Evolutionary conservation across 192 early-diverging fungal genomes (phyloP).

Genomic region (Anaeromyces robustus): DNA sequence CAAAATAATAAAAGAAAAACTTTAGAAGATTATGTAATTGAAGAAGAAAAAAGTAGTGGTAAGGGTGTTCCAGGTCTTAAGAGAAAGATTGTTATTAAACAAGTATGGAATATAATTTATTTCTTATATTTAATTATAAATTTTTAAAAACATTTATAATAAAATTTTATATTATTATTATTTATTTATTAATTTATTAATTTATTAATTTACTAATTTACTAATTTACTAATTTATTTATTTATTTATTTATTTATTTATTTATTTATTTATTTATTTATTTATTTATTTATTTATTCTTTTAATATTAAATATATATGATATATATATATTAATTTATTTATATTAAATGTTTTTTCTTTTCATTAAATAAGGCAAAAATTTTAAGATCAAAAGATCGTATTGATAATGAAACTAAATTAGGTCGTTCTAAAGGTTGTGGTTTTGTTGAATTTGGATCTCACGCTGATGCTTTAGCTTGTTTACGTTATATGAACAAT

Average conservation of each 20-base stretch:
- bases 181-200: no score
- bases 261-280: no score
- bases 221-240: no score
- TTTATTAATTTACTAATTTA: no score
- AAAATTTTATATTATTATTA: no score
- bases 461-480: slow-evolving; percentile 83
- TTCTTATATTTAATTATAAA: slow-evolving; percentile 41
- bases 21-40: slow-evolving; percentile 35
- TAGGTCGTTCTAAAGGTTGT: slow-evolving; percentile 64
- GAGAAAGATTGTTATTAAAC: slow-evolving; percentile 32
- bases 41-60: slow-evolving; percentile 51
- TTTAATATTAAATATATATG: slow-evolving; percentile 40
- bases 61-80: slow-evolving; percentile 11
- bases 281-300: no score
- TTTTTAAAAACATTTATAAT: no score
- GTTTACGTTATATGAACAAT: slow-evolving; percentile 82
- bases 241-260: no score
- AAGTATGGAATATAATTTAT: slow-evolving; percentile 22
- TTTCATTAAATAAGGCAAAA: no score
- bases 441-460: slow-evolving; percentile 82
- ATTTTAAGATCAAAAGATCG: slow-evolving; percentile 62
- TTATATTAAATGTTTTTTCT: no score
- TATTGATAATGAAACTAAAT: slow-evolving; percentile 53
- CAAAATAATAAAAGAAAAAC: slow-evolving; percentile 11
- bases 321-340: no score